Evolutionary conservation across 2,329 filamentous ascomycete genomes (phyloP).

Genomic region (Arthrobotrys sinensis): DNA sequence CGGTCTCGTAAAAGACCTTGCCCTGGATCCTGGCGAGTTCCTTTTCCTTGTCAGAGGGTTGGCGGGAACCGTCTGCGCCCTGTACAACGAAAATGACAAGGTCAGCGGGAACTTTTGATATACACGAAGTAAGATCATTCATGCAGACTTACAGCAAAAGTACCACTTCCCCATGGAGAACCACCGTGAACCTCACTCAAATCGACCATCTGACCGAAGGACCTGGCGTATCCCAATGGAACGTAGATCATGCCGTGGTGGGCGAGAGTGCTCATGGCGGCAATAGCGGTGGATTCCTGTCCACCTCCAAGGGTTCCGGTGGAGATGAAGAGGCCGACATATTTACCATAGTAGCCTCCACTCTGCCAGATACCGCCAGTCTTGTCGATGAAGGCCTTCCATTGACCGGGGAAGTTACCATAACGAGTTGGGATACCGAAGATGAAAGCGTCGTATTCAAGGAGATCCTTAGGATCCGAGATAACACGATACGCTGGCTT

Average conservation of each 20-base stretch:
- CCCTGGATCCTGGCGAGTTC: slow-evolving; percentile 86
- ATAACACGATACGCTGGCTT: slow-evolving; percentile 80
- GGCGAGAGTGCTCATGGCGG: slow-evolving; percentile 84
- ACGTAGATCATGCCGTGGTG: slow-evolving; percentile 98
- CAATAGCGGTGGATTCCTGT: slow-evolving; percentile 88
- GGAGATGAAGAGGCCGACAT: slow-evolving; percentile 90
- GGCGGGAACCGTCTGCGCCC: slow-evolving; percentile 82
- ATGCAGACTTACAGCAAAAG: slow-evolving; percentile 77
- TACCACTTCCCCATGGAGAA: slow-evolving; percentile 92
- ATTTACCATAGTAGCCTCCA: slow-evolving; percentile 87
- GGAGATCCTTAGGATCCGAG: slow-evolving; percentile 72
- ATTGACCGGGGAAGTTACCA: slow-evolving; percentile 97
- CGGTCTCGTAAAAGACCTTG: slow-evolving; percentile 83
- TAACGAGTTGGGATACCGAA: slow-evolving; percentile 96
- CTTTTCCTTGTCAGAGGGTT: slow-evolving; percentile 82
- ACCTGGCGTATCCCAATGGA: slow-evolving; percentile 90
- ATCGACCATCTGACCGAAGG: slow-evolving; percentile 80
- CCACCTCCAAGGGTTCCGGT: slow-evolving; percentile 89
- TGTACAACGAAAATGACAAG: slow-evolving; percentile 62
- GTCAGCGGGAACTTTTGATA: slow-evolving; percentile 16
- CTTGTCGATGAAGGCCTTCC: slow-evolving; percentile 93
- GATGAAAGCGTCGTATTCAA: slow-evolving; percentile 86
- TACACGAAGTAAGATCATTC: slow-evolving; percentile 51
- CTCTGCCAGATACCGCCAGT: slow-evolving; percentile 86
- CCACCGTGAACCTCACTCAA: slow-evolving; percentile 87